A percentile compares a stretch with the other conserved stretches of the same genome.
phyloP scores from a whole-genome alignment of 192 early-diverging fungal species.

The Chytriomyces confervae region DNA sequence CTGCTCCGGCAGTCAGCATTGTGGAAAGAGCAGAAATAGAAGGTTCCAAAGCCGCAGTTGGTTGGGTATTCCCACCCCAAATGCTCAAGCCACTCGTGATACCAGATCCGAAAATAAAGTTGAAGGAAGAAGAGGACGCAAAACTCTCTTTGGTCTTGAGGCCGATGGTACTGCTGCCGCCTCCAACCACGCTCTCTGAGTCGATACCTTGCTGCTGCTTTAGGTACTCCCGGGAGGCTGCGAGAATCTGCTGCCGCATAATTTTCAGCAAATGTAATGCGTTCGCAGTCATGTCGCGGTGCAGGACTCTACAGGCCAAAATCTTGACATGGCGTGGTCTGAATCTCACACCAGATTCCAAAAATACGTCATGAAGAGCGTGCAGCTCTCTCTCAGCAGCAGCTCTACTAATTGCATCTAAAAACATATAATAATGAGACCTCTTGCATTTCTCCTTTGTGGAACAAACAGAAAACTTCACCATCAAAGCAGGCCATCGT shows the following conservation, averaged over 20 bases:
- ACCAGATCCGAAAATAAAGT: conserved; percentile 19
- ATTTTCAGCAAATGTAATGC: conserved; percentile 50
- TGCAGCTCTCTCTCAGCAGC: conserved; percentile 57
- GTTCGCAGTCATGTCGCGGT: conserved; percentile 61
- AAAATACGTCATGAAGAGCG: conserved; percentile 48
- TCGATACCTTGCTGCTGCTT: neutral
- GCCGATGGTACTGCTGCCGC: neutral
- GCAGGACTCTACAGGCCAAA: conserved; percentile 57
- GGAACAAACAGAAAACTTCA: conserved; percentile 20
- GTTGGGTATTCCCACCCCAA: neutral
- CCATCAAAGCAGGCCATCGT: conserved; percentile 60
- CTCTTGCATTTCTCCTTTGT: neutral
- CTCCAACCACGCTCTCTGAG: neutral
- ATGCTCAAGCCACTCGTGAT: conserved; percentile 13
- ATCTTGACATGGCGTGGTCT: conserved; percentile 61
- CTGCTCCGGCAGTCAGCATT: conserved; percentile 1
- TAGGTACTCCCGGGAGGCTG: neutral
- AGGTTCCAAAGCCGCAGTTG: neutral
- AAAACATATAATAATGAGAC: conserved; percentile 1
- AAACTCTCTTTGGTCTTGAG: neutral
- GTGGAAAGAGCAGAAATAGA: neutral
- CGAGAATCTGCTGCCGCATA: conserved; percentile 45
- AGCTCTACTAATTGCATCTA: conserved; percentile 57
- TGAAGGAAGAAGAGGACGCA: neutral
- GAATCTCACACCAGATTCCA: conserved; percentile 53